phyloP scores from a whole-genome alignment of 2,329 filamentous ascomycete genomes.

The Colletotrichum kahawae region DNA sequence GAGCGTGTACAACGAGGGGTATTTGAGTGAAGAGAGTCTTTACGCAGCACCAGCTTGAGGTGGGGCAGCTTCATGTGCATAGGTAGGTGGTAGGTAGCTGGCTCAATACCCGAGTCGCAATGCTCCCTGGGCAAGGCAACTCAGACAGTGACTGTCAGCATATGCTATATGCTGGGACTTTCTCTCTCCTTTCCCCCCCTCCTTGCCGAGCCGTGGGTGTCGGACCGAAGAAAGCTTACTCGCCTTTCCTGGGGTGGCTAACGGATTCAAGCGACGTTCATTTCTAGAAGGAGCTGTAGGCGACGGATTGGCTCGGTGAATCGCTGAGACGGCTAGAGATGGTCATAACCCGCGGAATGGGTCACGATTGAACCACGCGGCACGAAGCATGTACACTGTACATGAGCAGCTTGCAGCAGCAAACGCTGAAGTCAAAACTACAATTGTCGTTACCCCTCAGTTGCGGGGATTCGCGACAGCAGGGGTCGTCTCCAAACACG shows the following conservation, averaged over 20 bases:
- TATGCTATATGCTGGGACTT: not conserved
- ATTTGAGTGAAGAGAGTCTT: not conserved
- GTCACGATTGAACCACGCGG: not conserved
- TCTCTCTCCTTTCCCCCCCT: not conserved
- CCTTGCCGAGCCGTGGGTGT: not conserved
- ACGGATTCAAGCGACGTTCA: not conserved
- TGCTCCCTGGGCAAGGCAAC: not conserved
- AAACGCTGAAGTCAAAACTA: not conserved
- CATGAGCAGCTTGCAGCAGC: not conserved
- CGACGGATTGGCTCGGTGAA: not conserved
- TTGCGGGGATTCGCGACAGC: not conserved
- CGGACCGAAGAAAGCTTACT: not conserved
- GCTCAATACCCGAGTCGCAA: not conserved
- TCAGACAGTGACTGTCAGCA: not conserved
- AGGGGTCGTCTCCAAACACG: not conserved
- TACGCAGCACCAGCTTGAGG: not conserved
- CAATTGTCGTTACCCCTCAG: conserved; percentile 5
- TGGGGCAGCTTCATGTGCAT: not conserved
- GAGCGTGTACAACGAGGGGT: not conserved
- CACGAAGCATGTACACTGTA: not conserved
- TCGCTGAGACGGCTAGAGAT: not conserved
- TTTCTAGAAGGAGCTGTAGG: not conserved
- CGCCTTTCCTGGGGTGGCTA: not conserved
- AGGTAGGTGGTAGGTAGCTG: not conserved
- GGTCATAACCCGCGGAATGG: not conserved